Conservation (phyloP, 1,139 yeast species). For the Yamadazyma triangularis region DNA sequence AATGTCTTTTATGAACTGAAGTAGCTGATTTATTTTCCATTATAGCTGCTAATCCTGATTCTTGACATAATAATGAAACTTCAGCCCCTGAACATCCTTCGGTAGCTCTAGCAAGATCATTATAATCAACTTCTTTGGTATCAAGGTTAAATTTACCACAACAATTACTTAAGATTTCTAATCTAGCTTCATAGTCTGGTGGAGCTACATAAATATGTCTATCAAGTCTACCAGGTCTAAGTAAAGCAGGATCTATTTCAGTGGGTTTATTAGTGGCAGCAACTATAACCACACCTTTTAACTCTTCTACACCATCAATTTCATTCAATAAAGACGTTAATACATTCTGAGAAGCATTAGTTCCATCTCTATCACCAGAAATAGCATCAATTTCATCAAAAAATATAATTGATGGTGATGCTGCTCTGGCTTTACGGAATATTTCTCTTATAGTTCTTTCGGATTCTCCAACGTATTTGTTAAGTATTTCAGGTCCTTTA, state of each 20-base stretch:
- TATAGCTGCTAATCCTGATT: constrained; percentile 89
- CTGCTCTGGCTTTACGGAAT: constrained; percentile 87
- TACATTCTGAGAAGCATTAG: constrained; percentile 79
- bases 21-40: constrained; percentile 64
- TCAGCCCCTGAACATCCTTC: constrained; percentile 98
- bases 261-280: constrained; percentile 97
- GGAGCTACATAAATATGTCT: constrained; percentile 90
- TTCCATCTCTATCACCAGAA: constrained; percentile 65
- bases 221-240: constrained; percentile 93
- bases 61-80: constrained; percentile 85
- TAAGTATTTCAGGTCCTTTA: constrained; percentile 92
- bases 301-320: constrained; percentile 93
- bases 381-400: constrained; percentile 96
- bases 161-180: constrained; percentile 68
- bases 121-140: constrained; percentile 36
- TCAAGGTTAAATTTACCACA: constrained; percentile 53
- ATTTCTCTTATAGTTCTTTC: constrained; percentile 87
- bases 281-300: constrained; percentile 86
- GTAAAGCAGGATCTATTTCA: constrained; percentile 82
- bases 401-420: constrained; percentile 87
- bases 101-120: constrained; percentile 53
- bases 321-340: constrained; percentile 86
- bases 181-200: constrained; percentile 76
- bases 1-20: constrained; percentile 58
- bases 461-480: constrained; percentile 92